A percentile compares a stretch with the other conserved stretches of the same genome.
phyloP scores from a whole-genome alignment of 257 asterid genomes.

The Parsonsia alboflavescens region DNA sequence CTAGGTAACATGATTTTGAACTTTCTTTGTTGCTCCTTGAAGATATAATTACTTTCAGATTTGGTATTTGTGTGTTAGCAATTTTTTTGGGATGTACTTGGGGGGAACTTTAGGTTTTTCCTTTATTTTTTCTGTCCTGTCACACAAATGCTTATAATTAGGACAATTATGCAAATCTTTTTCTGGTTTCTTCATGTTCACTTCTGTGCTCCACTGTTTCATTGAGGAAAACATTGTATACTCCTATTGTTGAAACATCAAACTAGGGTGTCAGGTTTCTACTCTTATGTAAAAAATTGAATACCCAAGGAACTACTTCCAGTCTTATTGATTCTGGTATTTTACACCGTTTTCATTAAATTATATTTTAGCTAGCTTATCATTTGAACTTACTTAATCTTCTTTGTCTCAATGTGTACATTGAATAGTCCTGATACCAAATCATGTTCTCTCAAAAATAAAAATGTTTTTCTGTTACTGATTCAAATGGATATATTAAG shows the following conservation, averaged over 20 bases:
- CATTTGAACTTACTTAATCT: neutral
- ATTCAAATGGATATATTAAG: neutral
- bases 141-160: neutral
- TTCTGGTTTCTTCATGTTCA: neutral
- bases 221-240: neutral
- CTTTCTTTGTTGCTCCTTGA: constrained; percentile 2
- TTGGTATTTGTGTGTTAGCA: neutral
- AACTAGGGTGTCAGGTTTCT: neutral
- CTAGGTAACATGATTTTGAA: constrained; percentile 39
- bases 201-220: neutral
- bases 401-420: neutral
- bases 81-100: neutral
- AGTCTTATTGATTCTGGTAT: neutral
- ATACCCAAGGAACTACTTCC: neutral
- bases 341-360: neutral
- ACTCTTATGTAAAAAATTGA: neutral
- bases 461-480: neutral
- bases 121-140: neutral
- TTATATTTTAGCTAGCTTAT: neutral
- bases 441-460: neutral
- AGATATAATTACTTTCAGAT: neutral
- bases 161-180: neutral
- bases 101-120: neutral
- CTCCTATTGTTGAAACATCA: neutral
- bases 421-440: neutral